These are phyloP conservation scores for Colletotrichum eleusines DNA, from an alignment of 2,329 filamentous ascomycete genomes.

Conservation along the genomic window DNA sequence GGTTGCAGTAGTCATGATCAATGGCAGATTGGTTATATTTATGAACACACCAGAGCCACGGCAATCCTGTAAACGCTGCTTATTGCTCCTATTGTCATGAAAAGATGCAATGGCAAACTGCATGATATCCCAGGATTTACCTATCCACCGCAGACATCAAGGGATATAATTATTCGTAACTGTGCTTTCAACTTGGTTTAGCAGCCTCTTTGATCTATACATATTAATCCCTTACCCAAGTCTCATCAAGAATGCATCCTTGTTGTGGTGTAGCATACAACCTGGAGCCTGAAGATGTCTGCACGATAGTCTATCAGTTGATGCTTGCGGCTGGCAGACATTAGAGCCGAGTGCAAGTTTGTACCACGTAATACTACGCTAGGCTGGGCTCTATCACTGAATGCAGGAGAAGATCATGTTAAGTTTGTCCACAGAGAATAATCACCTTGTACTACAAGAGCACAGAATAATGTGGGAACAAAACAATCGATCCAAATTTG, in stretches of 20 bases:
- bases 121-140: too few species aligned
- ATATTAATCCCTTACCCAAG: background rate
- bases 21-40: background rate
- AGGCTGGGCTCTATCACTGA: background rate
- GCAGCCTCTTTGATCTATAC: background rate
- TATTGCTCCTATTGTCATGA: too few species aligned
- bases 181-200: background rate
- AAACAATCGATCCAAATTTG: background rate
- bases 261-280: background rate
- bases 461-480: background rate
- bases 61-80: too few species aligned
- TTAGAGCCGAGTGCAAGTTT: background rate
- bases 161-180: too few species aligned
- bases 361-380: background rate
- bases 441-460: background rate
- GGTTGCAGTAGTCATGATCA: background rate
- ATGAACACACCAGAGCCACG: too few species aligned
- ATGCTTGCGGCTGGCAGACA: background rate
- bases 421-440: background rate
- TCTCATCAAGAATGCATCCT: background rate
- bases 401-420: background rate
- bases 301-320: background rate
- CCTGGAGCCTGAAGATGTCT: background rate
- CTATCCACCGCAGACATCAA: too few species aligned
- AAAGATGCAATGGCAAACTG: too few species aligned